Evolutionary conservation across 148 eudicot genomes (phyloP), one percentile per base, ranked within the genome.

Genomic region (Limonium bicolor): DNA sequence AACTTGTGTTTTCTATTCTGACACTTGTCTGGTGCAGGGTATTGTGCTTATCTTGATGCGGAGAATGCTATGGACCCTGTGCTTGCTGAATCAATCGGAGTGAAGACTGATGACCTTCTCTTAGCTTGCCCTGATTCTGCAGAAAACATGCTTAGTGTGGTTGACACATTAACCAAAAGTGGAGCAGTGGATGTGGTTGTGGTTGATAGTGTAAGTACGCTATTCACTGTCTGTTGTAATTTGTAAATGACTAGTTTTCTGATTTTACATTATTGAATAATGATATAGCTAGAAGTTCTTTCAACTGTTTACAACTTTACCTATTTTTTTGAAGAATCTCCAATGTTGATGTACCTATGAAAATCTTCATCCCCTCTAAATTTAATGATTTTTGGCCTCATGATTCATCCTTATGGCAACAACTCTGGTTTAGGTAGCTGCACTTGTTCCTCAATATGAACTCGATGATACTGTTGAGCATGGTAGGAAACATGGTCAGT

Each of bases 381-480:
- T n/a, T n/a, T n/a, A n/a, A n/a, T n/a, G n/a, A n/a, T n/a, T n/a
- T n/a, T n/a, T n/a, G n/a, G n/a, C n/a, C n/a, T n/a, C n/a, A n/a
- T n/a, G n/a, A n/a, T n/a, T n/a, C n/a, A n/a, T n/a, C n/a, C n/a
- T n/a, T n/a, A n/a, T n/a, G n/a, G n/a, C n/a, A n/a, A n/a, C n/a
- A n/a, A n/a, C n/a, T n/a, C n/a, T n/a, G n/a, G n/a, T n/a, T 53
- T 61, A 92, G 99, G 99, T 92, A 27, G 99, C 95, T n/a, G 94
- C 95, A 46, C 95, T 92, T 56, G 71, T 85, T 60, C 95, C 99
- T 27, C 94, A 76, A 46, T 32, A 25, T 52, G 95, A 92, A 61
- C 19, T 85, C 51, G 95, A 81, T 55, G 70, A 57, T 39, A 42
- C 54, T 20, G 26, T 73, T 42, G 70, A 68, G 40, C 46, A 49